Evolutionary conservation across 2,329 filamentous ascomycete species (phyloP).

Genomic region (Botryotinia calthae): DNA sequence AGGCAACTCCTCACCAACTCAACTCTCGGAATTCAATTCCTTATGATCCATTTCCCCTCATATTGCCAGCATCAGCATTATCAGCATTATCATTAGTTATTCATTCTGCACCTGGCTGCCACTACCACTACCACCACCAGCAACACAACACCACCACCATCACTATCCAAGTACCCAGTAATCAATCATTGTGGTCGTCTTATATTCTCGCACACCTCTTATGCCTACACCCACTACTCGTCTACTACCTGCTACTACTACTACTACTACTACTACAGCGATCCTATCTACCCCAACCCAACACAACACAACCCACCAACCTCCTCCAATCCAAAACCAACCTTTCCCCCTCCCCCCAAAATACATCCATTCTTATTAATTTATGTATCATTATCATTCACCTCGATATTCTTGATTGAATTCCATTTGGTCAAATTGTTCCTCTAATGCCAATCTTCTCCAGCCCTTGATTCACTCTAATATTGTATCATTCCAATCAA

Average conservation of each 20-base stretch:
- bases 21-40: not conserved
- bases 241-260: too few relatives aligned
- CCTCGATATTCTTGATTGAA: not conserved
- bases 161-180: not conserved
- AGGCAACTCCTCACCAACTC: not conserved
- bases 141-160: too few relatives aligned
- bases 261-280: not conserved
- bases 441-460: not conserved
- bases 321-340: not conserved
- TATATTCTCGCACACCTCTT: not conserved
- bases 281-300: not conserved
- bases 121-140: too few relatives aligned
- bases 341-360: not conserved
- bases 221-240: not conserved
- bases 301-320: not conserved
- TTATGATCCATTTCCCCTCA: not conserved
- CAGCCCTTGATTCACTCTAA: conserved; percentile 10
- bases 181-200: not conserved
- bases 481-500: conserved; percentile 20
- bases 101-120: not conserved
- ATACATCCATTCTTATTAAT: not conserved
- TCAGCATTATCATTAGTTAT: not conserved
- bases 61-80: not conserved
- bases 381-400: not conserved
- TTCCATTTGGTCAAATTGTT: not conserved